Evolutionary conservation across 2,329 filamentous ascomycete genomes (phyloP).

Genomic region (Cladosporium halotolerans): DNA sequence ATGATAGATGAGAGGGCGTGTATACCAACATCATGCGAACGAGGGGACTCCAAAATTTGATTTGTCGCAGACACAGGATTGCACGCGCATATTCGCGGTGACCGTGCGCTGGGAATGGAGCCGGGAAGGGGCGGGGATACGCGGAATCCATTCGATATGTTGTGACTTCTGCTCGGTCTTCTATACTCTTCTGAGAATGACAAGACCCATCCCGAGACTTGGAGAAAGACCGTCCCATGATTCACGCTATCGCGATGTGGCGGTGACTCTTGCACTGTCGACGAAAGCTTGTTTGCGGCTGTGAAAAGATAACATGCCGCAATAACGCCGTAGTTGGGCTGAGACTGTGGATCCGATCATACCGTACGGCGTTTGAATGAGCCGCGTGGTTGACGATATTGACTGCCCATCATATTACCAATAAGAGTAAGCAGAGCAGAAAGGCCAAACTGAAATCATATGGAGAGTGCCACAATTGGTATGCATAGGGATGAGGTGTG

Average conservation of each 20-base stretch:
- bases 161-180: neutral
- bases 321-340: constrained; percentile 4
- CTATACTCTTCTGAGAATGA: neutral
- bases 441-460: too few relatives aligned
- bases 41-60: neutral
- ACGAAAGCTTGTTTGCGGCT: too few relatives aligned
- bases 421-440: too few relatives aligned
- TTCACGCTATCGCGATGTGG: neutral
- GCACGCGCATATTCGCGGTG: neutral
- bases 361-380: neutral
- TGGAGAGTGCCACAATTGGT: too few relatives aligned
- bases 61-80: constrained; percentile 2
- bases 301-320: constrained; percentile 1
- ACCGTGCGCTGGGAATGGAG: constrained; percentile 2
- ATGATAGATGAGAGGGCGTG: neutral
- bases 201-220: neutral
- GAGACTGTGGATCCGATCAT: constrained; percentile 8
- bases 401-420: too few relatives aligned
- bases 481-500: too few relatives aligned
- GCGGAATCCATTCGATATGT: neutral
- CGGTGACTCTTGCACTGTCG: too few relatives aligned
- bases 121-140: constrained; percentile 8
- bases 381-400: too few relatives aligned
- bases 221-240: neutral
- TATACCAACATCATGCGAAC: neutral